A percentile compares a stretch with the other conserved stretches of the same genome.
phyloP scores from a whole-genome alignment of 2,329 filamentous ascomycete species.

The Trichocomaceae sp. region DNA sequence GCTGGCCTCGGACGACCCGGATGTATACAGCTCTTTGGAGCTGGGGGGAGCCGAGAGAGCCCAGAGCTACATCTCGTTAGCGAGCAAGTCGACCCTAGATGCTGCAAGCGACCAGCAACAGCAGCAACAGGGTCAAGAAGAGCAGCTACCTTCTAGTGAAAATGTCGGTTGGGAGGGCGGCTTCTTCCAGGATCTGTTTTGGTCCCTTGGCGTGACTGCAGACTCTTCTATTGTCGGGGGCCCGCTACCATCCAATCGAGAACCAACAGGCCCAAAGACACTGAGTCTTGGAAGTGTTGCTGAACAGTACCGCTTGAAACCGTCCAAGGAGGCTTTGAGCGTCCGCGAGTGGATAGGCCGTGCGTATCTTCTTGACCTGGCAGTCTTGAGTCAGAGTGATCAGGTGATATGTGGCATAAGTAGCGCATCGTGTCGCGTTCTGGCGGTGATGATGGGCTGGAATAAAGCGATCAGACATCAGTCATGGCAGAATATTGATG shows the following conservation, averaged over 20 bases:
- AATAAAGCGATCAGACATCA: conserved; percentile 54
- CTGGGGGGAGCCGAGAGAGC: conserved; percentile 53
- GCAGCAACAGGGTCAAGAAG: not conserved
- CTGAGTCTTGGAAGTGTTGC: conserved; percentile 7
- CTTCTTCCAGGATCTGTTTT: conserved; percentile 76
- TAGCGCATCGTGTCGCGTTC: conserved; percentile 55
- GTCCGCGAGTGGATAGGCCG: conserved; percentile 68
- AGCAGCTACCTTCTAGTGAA: conserved; percentile 51
- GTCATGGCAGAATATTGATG: conserved; percentile 75
- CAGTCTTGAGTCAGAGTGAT: conserved; percentile 64
- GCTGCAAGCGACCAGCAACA: conserved; percentile 7
- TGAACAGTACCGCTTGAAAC: conserved; percentile 17
- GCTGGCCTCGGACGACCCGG: conserved; percentile 74
- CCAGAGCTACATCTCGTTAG: conserved; percentile 70
- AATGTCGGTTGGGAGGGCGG: conserved; percentile 82
- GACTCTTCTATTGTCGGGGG: conserved; percentile 24
- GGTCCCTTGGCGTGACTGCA: conserved; percentile 55
- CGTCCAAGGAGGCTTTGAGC: conserved; percentile 47
- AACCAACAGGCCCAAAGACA: conserved; percentile 12
- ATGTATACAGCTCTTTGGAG: conserved; percentile 62
- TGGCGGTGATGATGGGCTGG: conserved; percentile 86
- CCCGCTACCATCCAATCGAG: conserved; percentile 19
- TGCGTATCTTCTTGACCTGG: conserved; percentile 76
- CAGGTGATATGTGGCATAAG: conserved; percentile 70
- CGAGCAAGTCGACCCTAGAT: conserved; percentile 60